Evolutionary conservation across 192 early-diverging fungal genomes (phyloP).

Genomic region (Neocallimastix lanati): DNA sequence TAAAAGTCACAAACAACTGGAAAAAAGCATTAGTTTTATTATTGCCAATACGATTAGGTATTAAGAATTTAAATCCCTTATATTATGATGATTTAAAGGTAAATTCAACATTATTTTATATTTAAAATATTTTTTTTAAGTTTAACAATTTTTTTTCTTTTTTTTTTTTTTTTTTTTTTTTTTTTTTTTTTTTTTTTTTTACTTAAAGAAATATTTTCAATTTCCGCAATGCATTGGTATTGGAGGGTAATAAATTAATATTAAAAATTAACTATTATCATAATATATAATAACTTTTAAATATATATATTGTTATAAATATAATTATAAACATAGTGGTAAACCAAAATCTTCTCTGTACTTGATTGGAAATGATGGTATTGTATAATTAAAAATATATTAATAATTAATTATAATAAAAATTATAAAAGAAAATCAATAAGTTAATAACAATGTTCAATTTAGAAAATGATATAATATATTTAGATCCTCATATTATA

Average conservation of each 20-base stretch:
- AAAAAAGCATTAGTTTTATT: constrained; percentile 52
- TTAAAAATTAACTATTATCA: too few species aligned
- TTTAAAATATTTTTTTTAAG: background rate
- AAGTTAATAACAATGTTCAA: too few species aligned
- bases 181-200: too few species aligned
- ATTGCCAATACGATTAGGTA: constrained; percentile 74
- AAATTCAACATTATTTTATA: constrained; percentile 1
- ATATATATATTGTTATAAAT: too few species aligned
- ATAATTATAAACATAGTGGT: too few species aligned
- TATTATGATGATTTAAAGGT: constrained; percentile 58
- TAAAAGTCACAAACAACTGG: constrained; percentile 21
- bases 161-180: too few species aligned
- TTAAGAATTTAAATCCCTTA: constrained; percentile 68
- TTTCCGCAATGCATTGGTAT: constrained; percentile 71
- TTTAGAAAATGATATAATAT: constrained; percentile 56
- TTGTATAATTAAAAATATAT: constrained; percentile 2
- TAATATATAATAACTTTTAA: too few species aligned
- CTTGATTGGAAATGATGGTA: constrained; percentile 73
- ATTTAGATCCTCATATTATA: constrained; percentile 82
- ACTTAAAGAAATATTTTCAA: constrained; percentile 58
- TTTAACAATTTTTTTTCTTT: too few species aligned
- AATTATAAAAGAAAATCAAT: too few species aligned
- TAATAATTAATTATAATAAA: too few species aligned
- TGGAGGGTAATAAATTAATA: constrained; percentile 74
- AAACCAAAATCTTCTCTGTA: constrained; percentile 86